Conservation (phyloP, 345 rosid genomes). For the Carallia pectinifolia region DNA sequence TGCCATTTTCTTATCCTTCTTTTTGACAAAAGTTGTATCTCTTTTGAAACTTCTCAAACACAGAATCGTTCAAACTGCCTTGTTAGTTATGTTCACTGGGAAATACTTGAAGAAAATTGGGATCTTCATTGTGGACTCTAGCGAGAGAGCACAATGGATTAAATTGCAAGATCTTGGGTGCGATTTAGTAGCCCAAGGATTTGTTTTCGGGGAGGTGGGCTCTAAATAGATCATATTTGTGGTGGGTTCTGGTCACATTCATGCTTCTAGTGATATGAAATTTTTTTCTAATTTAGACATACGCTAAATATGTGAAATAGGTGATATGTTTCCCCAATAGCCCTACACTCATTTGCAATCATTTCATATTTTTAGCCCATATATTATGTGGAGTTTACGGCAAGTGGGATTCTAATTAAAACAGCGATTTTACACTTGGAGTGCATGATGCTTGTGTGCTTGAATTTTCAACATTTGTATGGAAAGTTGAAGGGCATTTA, state of each 20-base stretch:
- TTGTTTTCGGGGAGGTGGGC: background rate
- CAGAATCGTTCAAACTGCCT: background rate
- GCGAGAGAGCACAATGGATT: background rate
- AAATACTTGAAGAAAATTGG: background rate
- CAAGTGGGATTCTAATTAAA: no score
- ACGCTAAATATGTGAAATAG: background rate
- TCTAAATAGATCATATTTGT: no score
- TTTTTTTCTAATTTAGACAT: no score
- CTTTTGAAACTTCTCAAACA: background rate
- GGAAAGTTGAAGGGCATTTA: slow-evolving; percentile 3
- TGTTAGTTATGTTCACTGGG: background rate
- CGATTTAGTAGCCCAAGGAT: background rate
- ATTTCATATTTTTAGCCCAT: background rate
- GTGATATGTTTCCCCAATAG: background rate
- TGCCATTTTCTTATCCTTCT: background rate
- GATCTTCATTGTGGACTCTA: background rate
- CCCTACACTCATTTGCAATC: slow-evolving; percentile 6
- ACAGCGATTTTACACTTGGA: no score
- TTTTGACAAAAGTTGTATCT: background rate
- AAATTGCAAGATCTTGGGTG: background rate
- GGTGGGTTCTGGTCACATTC: no score
- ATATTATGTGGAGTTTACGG: background rate
- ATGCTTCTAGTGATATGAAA: no score
- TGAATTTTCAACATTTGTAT: background rate
- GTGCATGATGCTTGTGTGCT: background rate